Evolutionary conservation across 306 rosid genomes (phyloP).

Genomic region (Phaseolus lunatus): DNA sequence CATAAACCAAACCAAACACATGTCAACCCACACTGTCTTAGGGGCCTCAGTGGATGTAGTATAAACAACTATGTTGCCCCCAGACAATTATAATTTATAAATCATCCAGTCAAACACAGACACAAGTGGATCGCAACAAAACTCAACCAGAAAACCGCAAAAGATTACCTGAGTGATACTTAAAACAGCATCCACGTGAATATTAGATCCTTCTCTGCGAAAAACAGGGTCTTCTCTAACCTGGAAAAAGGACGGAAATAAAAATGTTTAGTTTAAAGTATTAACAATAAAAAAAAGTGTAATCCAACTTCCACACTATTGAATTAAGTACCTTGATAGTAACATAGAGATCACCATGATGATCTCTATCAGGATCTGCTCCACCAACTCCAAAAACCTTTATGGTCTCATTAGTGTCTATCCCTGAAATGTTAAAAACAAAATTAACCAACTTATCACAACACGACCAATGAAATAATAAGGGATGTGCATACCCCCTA

Average conservation of each 20-base stretch:
- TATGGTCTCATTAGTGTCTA: conserved; percentile 76
- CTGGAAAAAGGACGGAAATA: conserved; percentile 48
- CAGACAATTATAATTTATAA: conserved; percentile 23
- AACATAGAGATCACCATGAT: conserved; percentile 86
- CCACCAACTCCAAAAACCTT: conserved; percentile 79
- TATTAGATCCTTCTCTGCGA: conserved; percentile 87
- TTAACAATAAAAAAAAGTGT: conserved; percentile 3
- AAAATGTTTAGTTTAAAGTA: background rate
- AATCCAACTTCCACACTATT: background rate
- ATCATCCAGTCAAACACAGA: conserved; percentile 11
- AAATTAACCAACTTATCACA: conserved; percentile 29
- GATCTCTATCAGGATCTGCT: conserved; percentile 89
- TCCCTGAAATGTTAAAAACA: conserved; percentile 61
- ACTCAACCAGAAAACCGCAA: conserved; percentile 2
- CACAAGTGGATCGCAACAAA: conserved; percentile 2
- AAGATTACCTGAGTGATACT: conserved; percentile 82
- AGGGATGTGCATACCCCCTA: background rate
- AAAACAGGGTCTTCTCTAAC: conserved; percentile 95
- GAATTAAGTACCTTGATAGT: conserved; percentile 66
- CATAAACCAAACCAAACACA: background rate
- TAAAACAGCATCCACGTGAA: conserved; percentile 86
- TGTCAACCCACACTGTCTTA: background rate
- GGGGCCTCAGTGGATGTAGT: background rate
- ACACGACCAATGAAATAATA: background rate
- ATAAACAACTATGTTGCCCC: background rate